Base-by-base conservation (phyloP, 2,329 filamentous ascomycete genomes). In the Fusarium xylarioides region DNA sequence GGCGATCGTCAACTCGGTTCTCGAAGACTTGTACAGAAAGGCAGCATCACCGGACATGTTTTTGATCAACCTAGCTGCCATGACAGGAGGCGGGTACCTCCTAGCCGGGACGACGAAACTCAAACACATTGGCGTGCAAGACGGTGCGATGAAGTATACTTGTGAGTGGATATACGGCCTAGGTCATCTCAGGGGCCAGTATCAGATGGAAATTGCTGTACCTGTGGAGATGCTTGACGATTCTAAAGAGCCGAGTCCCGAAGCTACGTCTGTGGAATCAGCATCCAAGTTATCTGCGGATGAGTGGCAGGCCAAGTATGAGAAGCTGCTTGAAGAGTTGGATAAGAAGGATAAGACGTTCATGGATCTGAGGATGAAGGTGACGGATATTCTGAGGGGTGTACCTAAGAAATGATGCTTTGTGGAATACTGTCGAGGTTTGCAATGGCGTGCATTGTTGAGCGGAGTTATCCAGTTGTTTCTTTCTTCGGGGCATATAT, bases 311-410 rank as follows among this genome's bases (percentile, higher is more conserved):
- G 79, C 80, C 53, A 88, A 84, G 68, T 90, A 91, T 72, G 82
- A 82, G 47, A 86, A 89, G 61, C 83, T 93, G 73, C 86, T 91
- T 76, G 86, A 87, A 46, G 85, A 87, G 69, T 85, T 93, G 75
- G 86, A 86, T 77, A 87, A 88, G 66, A 86, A 87, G 66, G 90
- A 92, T 74, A 86, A 86, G 74, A 85, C 87, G 74, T 79, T 88
- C 58, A 77, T 79, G 59, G 80, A 82, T 44, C 75, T 89, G 63
- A 84, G 83, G 73, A 80, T 79, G 43, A 83, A 78, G 35, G 79
- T 90, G 49, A 76, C 88, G 64, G 80, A 83, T 59, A 77, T 81
- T 21, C 65, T 85, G 55, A 78, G 70, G 59, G 26, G 63, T 15
- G 60, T 46, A 32, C 40, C 34, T 42, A 77, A 64, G 59, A 57